Percentiles rank a stretch among this genome's conserved stretches.
phyloP scores from a whole-genome alignment of 352 stramenopile genomes.

The Lagenidium giganteum region DNA sequence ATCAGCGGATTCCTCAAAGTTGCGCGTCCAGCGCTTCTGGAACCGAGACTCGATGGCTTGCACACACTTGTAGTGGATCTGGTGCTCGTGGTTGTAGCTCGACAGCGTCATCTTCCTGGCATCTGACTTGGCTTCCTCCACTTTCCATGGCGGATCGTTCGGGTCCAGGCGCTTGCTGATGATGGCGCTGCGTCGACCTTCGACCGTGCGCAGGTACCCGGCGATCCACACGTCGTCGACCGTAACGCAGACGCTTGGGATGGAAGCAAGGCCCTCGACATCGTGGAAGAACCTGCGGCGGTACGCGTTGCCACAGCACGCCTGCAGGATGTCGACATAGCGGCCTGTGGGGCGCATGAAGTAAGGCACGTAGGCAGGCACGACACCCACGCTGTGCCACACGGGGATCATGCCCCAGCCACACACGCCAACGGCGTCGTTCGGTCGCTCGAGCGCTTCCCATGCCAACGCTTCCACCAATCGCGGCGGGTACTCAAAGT shows the following conservation, averaged over 20 bases:
- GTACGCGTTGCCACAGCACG: slow-evolving; percentile 65
- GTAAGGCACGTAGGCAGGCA: slow-evolving; percentile 78
- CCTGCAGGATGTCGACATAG: slow-evolving; percentile 65
- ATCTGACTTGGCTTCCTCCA: slow-evolving; percentile 36
- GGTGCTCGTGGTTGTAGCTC: slow-evolving; percentile 75
- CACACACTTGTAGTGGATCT: slow-evolving; percentile 82
- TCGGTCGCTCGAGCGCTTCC: slow-evolving; percentile 50
- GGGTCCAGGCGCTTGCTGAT: slow-evolving; percentile 79
- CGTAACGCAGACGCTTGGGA: slow-evolving; percentile 65
- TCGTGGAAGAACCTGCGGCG: slow-evolving; percentile 71
- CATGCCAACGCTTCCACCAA: slow-evolving; percentile 64
- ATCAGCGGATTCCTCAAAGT: slow-evolving; percentile 67
- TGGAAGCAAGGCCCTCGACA: slow-evolving; percentile 58
- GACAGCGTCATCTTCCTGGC: slow-evolving; percentile 67
- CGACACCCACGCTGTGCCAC: slow-evolving; percentile 67
- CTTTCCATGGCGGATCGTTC: slow-evolving; percentile 61
- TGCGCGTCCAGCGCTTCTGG: slow-evolving; percentile 53
- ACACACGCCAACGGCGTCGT: slow-evolving; percentile 66
- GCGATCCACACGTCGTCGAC: slow-evolving; percentile 84
- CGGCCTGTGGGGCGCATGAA: slow-evolving; percentile 68
- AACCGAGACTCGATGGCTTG: slow-evolving; percentile 65
- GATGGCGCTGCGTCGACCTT: slow-evolving; percentile 48
- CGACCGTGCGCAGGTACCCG: slow-evolving; percentile 65
- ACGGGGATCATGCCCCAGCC: slow-evolving; percentile 78
- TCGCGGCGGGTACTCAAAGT: slow-evolving; percentile 71